Evolutionary conservation across 352 stramenopile genomes (phyloP).

Genomic region (Peronospora tabacina): DNA sequence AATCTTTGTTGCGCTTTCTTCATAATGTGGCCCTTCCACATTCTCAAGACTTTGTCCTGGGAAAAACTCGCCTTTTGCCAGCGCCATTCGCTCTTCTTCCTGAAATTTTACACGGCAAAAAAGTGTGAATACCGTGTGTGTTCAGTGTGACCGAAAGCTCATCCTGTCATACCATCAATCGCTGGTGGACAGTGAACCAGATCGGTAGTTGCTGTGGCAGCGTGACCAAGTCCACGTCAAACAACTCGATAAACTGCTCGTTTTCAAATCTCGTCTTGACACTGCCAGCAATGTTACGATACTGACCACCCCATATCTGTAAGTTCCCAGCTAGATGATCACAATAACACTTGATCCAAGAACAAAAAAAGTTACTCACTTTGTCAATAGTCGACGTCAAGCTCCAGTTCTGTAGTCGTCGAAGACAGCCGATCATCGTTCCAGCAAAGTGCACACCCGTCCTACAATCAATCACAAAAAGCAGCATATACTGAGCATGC

Average conservation of each 20-base stretch:
- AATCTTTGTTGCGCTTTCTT: conserved; percentile 7
- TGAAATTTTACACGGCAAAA: conserved; percentile 10
- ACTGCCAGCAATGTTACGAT: conserved; percentile 78
- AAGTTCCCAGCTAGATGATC: not conserved
- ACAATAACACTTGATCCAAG: not conserved
- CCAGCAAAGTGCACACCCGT: conserved; percentile 69
- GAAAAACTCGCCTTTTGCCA: conserved; percentile 59
- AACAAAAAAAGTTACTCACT: conserved; percentile 21
- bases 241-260: conserved; percentile 86
- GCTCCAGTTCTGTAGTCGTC: conserved; percentile 80
- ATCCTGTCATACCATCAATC: conserved; percentile 43
- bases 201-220: conserved; percentile 64
- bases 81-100: conserved; percentile 72
- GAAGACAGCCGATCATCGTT: conserved; percentile 75
- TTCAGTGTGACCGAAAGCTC: not conserved
- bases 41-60: conserved; percentile 33
- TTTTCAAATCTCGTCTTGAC: conserved; percentile 86
- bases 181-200: conserved; percentile 79
- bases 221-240: conserved; percentile 80
- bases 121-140: not conserved
- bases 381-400: conserved; percentile 85
- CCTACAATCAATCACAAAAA: conserved; percentile 18
- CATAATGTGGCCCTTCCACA: conserved; percentile 1
- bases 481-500: conserved; percentile 1
- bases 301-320: conserved; percentile 29